phyloP scores from a whole-genome alignment of 2,329 filamentous ascomycete genomes.

The Cercospora zeae-maydis region DNA sequence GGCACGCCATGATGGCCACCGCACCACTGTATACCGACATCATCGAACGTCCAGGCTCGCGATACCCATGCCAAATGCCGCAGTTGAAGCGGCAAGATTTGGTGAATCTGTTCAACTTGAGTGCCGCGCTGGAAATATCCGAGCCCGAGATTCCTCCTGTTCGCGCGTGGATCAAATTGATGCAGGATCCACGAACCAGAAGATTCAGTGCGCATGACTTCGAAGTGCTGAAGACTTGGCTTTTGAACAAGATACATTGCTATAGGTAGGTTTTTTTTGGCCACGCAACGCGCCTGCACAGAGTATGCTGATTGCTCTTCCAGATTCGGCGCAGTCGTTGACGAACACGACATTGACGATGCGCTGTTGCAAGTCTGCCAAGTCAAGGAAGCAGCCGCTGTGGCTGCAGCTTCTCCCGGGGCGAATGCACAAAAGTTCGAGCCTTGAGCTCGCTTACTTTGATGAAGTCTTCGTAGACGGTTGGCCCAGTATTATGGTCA shows the following conservation, averaged over 20 bases:
- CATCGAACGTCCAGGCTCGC: slow-evolving; percentile 15
- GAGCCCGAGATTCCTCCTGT: slow-evolving; percentile 26
- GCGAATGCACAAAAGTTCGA: background rate
- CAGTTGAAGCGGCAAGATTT: slow-evolving; percentile 22
- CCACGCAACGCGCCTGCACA: background rate
- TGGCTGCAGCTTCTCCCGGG: slow-evolving; percentile 1
- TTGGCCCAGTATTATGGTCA: too few species aligned
- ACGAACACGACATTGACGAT: slow-evolving; percentile 21
- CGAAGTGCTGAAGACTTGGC: slow-evolving; percentile 16
- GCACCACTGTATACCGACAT: slow-evolving; percentile 19
- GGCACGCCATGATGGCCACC: slow-evolving; percentile 25
- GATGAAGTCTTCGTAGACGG: too few species aligned
- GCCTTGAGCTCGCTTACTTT: slow-evolving; percentile 1
- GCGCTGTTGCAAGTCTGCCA: slow-evolving; percentile 19
- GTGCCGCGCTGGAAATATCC: slow-evolving; percentile 17
- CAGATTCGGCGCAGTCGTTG: slow-evolving; percentile 24
- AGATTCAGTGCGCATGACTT: slow-evolving; percentile 19
- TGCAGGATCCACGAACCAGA: slow-evolving; percentile 20
- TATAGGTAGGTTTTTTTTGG: slow-evolving; percentile 21
- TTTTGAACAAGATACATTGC: slow-evolving; percentile 24
- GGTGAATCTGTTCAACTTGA: slow-evolving; percentile 21
- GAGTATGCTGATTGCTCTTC: background rate
- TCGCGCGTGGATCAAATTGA: slow-evolving; percentile 24
- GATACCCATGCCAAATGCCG: slow-evolving; percentile 18
- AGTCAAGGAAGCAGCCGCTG: slow-evolving; percentile 14